A percentile compares a stretch with the other conserved stretches of the same genome.
Conservation (phyloP, 2,329 filamentous ascomycete species). For the Aspergillus chevalieri region DNA sequence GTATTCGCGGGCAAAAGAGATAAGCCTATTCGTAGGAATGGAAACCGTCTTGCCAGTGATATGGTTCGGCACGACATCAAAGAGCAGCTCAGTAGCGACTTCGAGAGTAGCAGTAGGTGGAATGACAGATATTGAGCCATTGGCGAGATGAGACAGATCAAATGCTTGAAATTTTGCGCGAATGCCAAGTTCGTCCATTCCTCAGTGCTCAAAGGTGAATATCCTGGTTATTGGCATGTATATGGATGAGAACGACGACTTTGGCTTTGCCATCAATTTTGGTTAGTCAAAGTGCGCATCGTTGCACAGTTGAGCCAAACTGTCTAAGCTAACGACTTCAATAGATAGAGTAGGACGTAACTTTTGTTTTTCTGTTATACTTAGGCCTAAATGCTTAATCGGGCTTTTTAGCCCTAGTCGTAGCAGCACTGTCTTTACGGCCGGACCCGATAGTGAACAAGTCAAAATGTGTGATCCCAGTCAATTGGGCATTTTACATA, state of each 20-base stretch:
- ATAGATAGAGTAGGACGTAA: neutral
- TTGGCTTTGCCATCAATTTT: neutral
- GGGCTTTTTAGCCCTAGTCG: neutral
- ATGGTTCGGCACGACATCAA: neutral
- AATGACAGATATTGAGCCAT: neutral
- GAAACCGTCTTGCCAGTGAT: neutral
- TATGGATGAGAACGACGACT: neutral
- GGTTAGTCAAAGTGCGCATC: neutral
- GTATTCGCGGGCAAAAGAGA: neutral
- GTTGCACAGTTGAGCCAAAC: neutral
- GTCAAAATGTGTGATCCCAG: neutral
- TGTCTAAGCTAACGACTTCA: neutral
- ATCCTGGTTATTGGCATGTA: neutral
- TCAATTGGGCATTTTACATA: neutral
- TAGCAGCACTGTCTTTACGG: neutral
- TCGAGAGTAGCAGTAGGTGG: neutral
- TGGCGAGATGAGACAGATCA: neutral
- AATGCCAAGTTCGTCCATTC: neutral
- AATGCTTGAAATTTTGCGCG: neutral
- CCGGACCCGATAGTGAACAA: neutral
- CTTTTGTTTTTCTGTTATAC: neutral
- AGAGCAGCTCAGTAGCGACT: neutral
- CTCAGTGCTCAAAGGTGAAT: neutral
- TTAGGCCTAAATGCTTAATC: neutral
- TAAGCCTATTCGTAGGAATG: neutral